phyloP scores from a whole-genome alignment of 1,284 basidiomycete genomes.

The Fistulinella cinereoalba region DNA sequence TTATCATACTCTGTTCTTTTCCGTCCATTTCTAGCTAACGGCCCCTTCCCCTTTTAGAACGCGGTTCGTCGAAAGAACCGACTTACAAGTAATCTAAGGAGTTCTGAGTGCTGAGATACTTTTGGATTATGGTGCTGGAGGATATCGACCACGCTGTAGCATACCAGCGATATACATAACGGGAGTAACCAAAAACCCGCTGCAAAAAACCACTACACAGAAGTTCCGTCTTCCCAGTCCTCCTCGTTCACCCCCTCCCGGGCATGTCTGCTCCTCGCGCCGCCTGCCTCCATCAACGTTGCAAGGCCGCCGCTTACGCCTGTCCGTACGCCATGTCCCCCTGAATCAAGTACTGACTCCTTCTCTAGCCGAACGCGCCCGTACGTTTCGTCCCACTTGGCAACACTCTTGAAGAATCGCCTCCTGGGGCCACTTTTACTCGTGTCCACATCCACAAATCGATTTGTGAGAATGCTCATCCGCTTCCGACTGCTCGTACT shows the following conservation, averaged over 20 bases:
- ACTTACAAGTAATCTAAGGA: too few species aligned
- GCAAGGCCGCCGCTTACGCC: conserved; percentile 8
- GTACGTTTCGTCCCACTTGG: conserved; percentile 40
- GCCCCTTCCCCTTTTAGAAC: too few species aligned
- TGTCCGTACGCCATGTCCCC: conserved; percentile 8
- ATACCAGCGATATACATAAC: too few species aligned
- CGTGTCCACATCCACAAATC: conserved; percentile 44
- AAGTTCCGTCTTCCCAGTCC: background rate
- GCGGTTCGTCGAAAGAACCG: too few species aligned
- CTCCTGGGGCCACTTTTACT: conserved; percentile 35
- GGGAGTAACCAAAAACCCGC: background rate
- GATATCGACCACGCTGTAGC: too few species aligned
- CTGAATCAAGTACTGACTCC: conserved; percentile 18
- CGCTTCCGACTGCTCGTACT: conserved; percentile 43
- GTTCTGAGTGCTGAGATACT: too few species aligned
- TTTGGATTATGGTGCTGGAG: too few species aligned
- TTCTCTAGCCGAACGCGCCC: conserved; percentile 25
- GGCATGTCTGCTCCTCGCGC: too few species aligned
- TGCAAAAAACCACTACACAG: background rate
- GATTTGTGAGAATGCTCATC: conserved; percentile 66
- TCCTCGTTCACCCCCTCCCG: background rate
- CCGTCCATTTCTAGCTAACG: too few species aligned
- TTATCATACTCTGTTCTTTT: too few species aligned
- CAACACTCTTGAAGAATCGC: conserved; percentile 57
- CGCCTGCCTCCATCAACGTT: conserved; percentile 29